Base-by-base conservation (phyloP, 164 flowering plant genomes). In the Sedum album region DNA sequence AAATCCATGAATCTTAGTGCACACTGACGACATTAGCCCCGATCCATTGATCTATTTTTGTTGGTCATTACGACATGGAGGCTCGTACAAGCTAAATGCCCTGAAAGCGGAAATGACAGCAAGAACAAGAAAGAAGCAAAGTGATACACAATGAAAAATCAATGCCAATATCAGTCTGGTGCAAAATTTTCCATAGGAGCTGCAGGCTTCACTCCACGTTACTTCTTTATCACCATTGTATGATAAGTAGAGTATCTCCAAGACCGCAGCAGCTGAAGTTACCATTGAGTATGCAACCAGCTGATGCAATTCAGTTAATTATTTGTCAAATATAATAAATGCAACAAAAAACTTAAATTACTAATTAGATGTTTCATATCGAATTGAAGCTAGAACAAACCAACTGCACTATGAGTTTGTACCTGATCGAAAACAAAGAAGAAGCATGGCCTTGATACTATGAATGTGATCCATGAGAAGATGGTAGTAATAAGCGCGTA, bases 381-480 rank as follows among this genome's bases (percentile, higher is more conserved):
- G n/a, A n/a, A n/a, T n/a, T n/a, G n/a, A n/a, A n/a, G n/a, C n/a
- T n/a, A n/a, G n/a, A n/a, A n/a, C n/a, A n/a, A n/a, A n/a, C n/a
- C n/a, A n/a, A n/a, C n/a, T n/a, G n/a, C n/a, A n/a, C n/a, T n/a
- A n/a, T 11, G 61, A 31, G 51, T 30, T 36, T 65, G 38, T 36
- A 94, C 97, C 97, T 94, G 99, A 65, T 94, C 99, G 60, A 90
- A 82, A 64, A 86, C 76, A 78, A 94, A 91, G 88, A 94, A 90
- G 46, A 87, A 42, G 97, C 95, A 91, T 48, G 88, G 82, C 83
- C 81, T 90, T 41, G 70, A 68, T 10, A 77, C 79, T 4, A 84
- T 69, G 79, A 71, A 77, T 75, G 72, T 80, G 74, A 85, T 71
- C 89, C 91, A 88, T 11, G 84, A 76, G 57, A 76, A 78, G 0